A percentile compares a stretch with the other conserved stretches of the same genome.
phyloP scores from a whole-genome alignment of 2,329 filamentous ascomycete genomes.

The Cercospora canescens region DNA sequence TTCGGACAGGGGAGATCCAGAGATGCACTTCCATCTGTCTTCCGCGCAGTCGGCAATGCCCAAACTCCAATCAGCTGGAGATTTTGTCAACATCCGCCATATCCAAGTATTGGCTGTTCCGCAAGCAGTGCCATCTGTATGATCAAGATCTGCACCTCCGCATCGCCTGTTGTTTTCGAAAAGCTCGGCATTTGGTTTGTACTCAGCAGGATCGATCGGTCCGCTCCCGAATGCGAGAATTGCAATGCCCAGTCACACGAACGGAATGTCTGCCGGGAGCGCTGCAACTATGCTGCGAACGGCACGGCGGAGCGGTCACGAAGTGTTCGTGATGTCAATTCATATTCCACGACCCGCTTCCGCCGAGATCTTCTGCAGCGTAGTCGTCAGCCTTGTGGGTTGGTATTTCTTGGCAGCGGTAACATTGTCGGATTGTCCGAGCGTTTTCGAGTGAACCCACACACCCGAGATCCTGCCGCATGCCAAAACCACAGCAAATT shows the following conservation, averaged over 20 bases:
- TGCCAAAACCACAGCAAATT: not conserved
- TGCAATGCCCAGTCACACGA: not conserved
- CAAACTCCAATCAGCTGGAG: not conserved
- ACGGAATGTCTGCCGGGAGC: not conserved
- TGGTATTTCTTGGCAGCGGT: constrained; percentile 1
- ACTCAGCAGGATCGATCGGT: not conserved
- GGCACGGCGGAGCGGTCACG: not conserved
- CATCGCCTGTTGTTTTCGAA: not conserved
- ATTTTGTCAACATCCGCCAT: not conserved
- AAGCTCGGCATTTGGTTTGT: not conserved
- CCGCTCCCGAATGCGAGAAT: not conserved
- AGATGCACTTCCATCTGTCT: not conserved
- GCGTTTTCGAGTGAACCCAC: not conserved
- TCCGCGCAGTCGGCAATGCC: not conserved
- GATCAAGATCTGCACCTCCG: not conserved
- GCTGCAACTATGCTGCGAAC: not conserved
- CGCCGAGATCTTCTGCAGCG: constrained; percentile 4
- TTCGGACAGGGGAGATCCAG: not conserved
- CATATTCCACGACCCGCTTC: not conserved
- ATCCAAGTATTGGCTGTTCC: not conserved
- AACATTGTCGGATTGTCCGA: not conserved
- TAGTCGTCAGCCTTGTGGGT: constrained; percentile 2
- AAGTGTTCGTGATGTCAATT: not conserved
- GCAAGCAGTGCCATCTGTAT: not conserved
- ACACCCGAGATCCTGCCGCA: not conserved